phyloP scores from a whole-genome alignment of 176 grass and related monocot genomes.

The Panicum miliaceum region DNA sequence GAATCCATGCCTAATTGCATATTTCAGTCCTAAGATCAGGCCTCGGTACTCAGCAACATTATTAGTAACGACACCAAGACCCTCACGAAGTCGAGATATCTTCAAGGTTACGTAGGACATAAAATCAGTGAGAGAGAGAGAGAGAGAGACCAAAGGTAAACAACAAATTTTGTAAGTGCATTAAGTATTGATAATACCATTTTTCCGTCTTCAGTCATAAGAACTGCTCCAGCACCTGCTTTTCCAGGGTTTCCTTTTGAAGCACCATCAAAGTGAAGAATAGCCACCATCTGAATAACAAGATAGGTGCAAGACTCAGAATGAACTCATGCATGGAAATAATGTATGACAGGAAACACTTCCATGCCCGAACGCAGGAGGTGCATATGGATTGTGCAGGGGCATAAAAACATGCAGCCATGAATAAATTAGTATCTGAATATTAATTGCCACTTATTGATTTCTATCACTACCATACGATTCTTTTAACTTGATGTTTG shows the following conservation, averaged over 20 bases:
- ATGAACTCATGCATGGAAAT: conserved; percentile 30
- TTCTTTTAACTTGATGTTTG: not conserved
- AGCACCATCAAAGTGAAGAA: conserved; percentile 83
- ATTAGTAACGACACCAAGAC: conserved; percentile 77
- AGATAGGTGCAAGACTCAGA: conserved; percentile 27
- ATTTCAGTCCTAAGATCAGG: conserved; percentile 71
- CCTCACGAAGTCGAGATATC: conserved; percentile 78
- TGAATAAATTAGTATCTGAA: not conserved
- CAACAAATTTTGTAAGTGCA: conserved; percentile 27
- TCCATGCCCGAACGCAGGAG: not conserved
- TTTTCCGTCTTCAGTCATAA: conserved; percentile 72
- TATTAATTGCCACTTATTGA: not conserved
- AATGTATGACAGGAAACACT: not conserved
- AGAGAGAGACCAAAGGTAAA: conserved; percentile 24
- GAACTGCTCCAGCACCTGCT: conserved; percentile 82
- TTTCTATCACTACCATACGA: not conserved
- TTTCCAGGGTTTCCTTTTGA: conserved; percentile 96
- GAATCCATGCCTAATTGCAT: conserved; percentile 68
- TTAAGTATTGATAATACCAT: conserved; percentile 56
- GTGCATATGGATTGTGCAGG: not conserved
- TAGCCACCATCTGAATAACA: conserved; percentile 60
- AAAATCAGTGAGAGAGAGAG: conserved; percentile 35
- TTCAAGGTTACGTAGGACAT: conserved; percentile 45
- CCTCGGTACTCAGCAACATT: conserved; percentile 85
- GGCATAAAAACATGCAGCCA: not conserved